phyloP scores from a whole-genome alignment of 2,329 filamentous ascomycete species.

The Fusarium humuli region DNA sequence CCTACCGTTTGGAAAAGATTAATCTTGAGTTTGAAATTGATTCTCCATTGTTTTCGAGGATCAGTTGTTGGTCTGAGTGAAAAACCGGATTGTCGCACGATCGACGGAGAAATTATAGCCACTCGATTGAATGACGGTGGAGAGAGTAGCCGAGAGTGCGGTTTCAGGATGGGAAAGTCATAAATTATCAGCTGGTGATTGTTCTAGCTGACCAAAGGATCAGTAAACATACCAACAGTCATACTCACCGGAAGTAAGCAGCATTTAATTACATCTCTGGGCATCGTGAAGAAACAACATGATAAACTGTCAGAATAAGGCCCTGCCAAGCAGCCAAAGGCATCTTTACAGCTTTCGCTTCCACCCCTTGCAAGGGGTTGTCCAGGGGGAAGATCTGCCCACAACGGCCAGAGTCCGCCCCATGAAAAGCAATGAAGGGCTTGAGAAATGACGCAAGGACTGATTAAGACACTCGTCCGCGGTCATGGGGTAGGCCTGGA shows the following conservation, averaged over 20 bases:
- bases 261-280: not conserved
- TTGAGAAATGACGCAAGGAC: constrained; percentile 26
- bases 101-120: constrained; percentile 14
- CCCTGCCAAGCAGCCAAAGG: not conserved
- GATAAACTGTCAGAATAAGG: not conserved
- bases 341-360: not conserved
- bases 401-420: not conserved
- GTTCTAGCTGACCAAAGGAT: not conserved
- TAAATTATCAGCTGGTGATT: not conserved
- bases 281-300: not conserved
- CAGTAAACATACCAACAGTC: not conserved
- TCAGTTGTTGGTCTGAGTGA: not conserved
- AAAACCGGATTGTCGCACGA: constrained; percentile 32
- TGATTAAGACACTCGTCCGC: constrained; percentile 13
- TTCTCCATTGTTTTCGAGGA: constrained; percentile 20
- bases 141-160: not conserved
- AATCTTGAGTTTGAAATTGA: not conserved
- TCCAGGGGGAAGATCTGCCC: not conserved
- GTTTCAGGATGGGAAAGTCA: constrained; percentile 15
- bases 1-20: not conserved
- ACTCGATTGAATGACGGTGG: constrained; percentile 3
- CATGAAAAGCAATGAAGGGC: constrained; percentile 3
- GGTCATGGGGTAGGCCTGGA: constrained; percentile 1
- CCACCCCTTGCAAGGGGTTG: not conserved
- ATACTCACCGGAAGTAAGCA: not conserved